Conservation (phyloP, 2,329 filamentous ascomycete species). For the Aspergillus sp. region DNA sequence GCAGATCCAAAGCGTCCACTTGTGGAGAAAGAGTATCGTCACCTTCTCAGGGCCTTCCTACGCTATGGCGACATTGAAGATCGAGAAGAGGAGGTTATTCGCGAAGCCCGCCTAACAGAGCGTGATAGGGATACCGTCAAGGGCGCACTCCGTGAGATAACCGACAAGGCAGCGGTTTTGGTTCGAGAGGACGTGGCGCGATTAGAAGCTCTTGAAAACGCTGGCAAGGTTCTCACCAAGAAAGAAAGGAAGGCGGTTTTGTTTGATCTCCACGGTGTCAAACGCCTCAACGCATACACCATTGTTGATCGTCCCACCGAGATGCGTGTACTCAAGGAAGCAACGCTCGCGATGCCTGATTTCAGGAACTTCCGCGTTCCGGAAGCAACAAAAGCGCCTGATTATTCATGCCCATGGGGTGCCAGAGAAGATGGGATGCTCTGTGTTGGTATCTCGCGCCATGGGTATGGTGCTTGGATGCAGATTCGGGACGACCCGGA, state of each 20-base stretch:
- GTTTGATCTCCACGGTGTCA: slow-evolving; percentile 90
- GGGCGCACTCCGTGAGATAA: slow-evolving; percentile 73
- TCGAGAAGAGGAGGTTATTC: slow-evolving; percentile 80
- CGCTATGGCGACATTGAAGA: slow-evolving; percentile 89
- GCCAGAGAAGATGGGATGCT: slow-evolving; percentile 96
- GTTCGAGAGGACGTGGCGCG: slow-evolving; percentile 71
- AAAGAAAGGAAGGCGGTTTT: slow-evolving; percentile 97
- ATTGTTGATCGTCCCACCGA: slow-evolving; percentile 88
- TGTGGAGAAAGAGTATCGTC: slow-evolving; percentile 87
- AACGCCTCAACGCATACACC: slow-evolving; percentile 94
- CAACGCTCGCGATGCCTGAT: slow-evolving; percentile 65
- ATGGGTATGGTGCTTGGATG: slow-evolving; percentile 94
- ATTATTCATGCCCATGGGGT: slow-evolving; percentile 90
- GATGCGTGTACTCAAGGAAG: slow-evolving; percentile 77
- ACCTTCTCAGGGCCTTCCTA: slow-evolving; percentile 86
- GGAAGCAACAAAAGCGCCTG: slow-evolving; percentile 87
- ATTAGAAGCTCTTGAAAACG: slow-evolving; percentile 64
- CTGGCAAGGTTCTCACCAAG: slow-evolving; percentile 83
- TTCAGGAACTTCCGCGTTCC: slow-evolving; percentile 79
- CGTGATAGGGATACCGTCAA: slow-evolving; percentile 80
- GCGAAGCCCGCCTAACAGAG: slow-evolving; percentile 79
- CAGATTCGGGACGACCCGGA: slow-evolving; percentile 91
- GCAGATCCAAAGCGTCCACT: slow-evolving; percentile 84
- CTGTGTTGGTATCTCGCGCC: slow-evolving; percentile 84
- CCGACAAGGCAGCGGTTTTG: slow-evolving; percentile 68